Evolutionary conservation across 2,329 filamentous ascomycete genomes (phyloP).

Genomic region (Scolecobasidium constrictum): DNA sequence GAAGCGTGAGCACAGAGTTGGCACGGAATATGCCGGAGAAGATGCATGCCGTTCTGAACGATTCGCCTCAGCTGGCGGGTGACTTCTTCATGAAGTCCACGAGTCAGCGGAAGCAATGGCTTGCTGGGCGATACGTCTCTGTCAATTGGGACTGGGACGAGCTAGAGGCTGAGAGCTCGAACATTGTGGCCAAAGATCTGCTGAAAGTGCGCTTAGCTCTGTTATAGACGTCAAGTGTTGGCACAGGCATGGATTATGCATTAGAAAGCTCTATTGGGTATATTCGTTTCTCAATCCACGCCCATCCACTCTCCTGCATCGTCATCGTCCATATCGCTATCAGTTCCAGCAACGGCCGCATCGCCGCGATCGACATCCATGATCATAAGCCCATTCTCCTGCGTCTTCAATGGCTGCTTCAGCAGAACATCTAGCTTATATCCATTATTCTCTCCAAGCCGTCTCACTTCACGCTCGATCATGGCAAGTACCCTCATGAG

Average conservation of each 20-base stretch:
- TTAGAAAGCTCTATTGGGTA: too few relatives aligned
- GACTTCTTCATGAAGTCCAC: slow-evolving; percentile 18
- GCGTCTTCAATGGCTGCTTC: slow-evolving; percentile 32
- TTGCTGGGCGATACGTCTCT: slow-evolving; percentile 16
- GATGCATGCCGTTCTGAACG: slow-evolving; percentile 6
- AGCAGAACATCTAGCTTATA: slow-evolving; percentile 82
- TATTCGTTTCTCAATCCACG: neutral
- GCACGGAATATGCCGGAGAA: slow-evolving; percentile 5
- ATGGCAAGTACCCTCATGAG: slow-evolving; percentile 70
- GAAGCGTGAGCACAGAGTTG: slow-evolving; percentile 7
- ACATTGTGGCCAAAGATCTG: slow-evolving; percentile 2
- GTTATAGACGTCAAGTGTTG: too few relatives aligned
- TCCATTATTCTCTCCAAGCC: slow-evolving; percentile 75
- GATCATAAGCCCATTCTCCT: neutral
- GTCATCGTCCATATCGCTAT: slow-evolving; percentile 7
- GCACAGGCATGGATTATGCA: too few relatives aligned
- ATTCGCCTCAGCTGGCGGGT: slow-evolving; percentile 15
- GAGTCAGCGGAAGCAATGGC: slow-evolving; percentile 17
- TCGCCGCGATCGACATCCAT: slow-evolving; percentile 4
- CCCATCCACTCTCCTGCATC: slow-evolving; percentile 2
- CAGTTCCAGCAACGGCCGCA: neutral
- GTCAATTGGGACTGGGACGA: slow-evolving; percentile 9
- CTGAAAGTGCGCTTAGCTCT: slow-evolving; percentile 9
- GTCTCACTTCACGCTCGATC: slow-evolving; percentile 73
- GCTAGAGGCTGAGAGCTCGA: slow-evolving; percentile 1